Base-by-base conservation (phyloP, 805 yeast species). In the Lipomyces mesembrius region DNA sequence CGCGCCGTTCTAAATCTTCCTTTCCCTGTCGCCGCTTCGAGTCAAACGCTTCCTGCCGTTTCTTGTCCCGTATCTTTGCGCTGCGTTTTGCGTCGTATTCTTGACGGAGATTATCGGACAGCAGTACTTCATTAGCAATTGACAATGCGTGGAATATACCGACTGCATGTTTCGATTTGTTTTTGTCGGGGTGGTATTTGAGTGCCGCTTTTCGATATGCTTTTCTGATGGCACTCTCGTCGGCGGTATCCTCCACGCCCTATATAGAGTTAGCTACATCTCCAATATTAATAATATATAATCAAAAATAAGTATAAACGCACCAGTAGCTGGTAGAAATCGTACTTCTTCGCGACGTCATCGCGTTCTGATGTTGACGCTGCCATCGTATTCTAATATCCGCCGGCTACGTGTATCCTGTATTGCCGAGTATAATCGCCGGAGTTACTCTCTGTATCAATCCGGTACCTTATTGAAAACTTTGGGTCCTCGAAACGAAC, bases 101-200 rank as follows among this genome's bases (percentile, higher is more conserved):
- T 73, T 88, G 88, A 77, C 97, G 85, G 79, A 94, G 93, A 65
- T 90, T 90, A 39, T 84, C 83, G 77, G 90, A 89, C 64, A 91
- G 85, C 71, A 94, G 82, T 67, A 94, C 92, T 76, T 94, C 98
- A 77, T 89, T 93, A 1, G 98, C 99, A 78, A 93, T 97, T 25
- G 97, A 89, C 58, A 95, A 90, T 75, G 94, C 96, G 78, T 95
- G 95, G 82, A 95, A 95, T 80, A 93, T 93, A 76, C 91, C 97
- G 2, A 96, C 90, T 22, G 87, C 81, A 11, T 82, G 88, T 75
- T 89, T 88, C 66, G 96, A 81, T 0, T 85, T 75, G 3, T 87
- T 92, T 76, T 95, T 94, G 78, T 94, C 98, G 0, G 98, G 98
- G 77, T 94, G 98, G 75, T 88, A 86, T 67, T 82, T 81, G 54